These are phyloP conservation scores for Mucor ambiguus DNA, from an alignment of 371 early-diverging fungal species.

Conservation along the genomic window DNA sequence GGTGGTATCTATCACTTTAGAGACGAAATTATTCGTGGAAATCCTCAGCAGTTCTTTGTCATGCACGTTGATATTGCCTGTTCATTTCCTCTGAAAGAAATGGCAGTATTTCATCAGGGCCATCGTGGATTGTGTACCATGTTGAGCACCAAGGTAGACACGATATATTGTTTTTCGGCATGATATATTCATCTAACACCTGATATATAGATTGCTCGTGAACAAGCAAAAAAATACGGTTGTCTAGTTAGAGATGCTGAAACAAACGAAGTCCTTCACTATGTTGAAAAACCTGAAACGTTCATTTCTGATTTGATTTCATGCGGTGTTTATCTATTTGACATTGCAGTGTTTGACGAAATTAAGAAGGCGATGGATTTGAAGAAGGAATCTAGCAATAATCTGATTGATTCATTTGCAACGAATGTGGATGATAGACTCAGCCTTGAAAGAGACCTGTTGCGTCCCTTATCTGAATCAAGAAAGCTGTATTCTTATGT, in stretches of 20 bases:
- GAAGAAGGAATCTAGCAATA: conserved; percentile 47
- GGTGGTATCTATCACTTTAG: conserved; percentile 98
- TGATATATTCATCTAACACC: no score
- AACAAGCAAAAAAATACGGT: conserved; percentile 85
- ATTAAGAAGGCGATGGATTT: conserved; percentile 79
- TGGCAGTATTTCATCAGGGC: conserved; percentile 80
- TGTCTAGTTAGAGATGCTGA: conserved; percentile 87
- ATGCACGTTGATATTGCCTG: conserved; percentile 95
- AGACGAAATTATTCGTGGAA: conserved; percentile 90
- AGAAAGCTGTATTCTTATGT: conserved; percentile 83
- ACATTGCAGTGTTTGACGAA: conserved; percentile 80
- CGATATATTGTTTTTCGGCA: neutral
- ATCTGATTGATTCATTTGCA: conserved; percentile 4
- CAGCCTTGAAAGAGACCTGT: conserved; percentile 90
- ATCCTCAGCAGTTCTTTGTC: conserved; percentile 90
- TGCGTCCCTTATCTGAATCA: conserved; percentile 81
- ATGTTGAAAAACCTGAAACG: conserved; percentile 96
- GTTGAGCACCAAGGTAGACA: conserved; percentile 77
- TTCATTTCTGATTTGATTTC: conserved; percentile 93
- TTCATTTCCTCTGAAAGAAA: conserved; percentile 85
- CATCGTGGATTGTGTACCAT: conserved; percentile 85
- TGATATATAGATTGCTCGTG: conserved; percentile 52
- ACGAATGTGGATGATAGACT: conserved; percentile 62
- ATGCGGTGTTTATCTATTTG: conserved; percentile 93
- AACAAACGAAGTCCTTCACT: conserved; percentile 89